Base-by-base conservation (phyloP, 805 yeast species). In the Blastobotrys chiropterorum region DNA sequence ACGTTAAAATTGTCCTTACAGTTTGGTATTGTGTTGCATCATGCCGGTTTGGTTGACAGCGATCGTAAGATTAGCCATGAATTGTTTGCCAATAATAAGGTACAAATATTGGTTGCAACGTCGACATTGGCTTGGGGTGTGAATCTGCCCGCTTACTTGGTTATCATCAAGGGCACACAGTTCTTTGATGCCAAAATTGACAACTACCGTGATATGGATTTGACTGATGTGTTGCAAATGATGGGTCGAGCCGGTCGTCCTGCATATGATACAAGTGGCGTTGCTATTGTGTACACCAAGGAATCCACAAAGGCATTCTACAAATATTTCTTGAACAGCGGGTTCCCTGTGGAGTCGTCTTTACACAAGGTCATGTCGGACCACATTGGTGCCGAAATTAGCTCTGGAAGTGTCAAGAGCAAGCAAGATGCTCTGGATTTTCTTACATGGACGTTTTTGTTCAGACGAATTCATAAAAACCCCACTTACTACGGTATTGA, bases 51-150 rank as follows among this genome's bases (percentile, higher is more conserved):
- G 49, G 86, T 83, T 8, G 89, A 85, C 56, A 72, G 80, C 16
- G 94, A 85, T 63, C 74, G 94, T 53, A 79, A 79, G 56, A 75
- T 85, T 14, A 78, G 86, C 3, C 92, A 85, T 61, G 80, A 81
- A 59, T 67, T 85, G 39, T 85, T 85, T 67, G 88, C 84, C 52
- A 68, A 73, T n/a, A 82, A 79, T 44, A 84, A 83, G 63, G 77
- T 85, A 47, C 94, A 86, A 67, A 78, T 85, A 44, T 73, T 85
- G 55, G 74, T 86, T 39, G 90, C 92, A 1, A 85, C 94, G 0
- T 82, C 89, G n/a, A 86, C 92, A 1, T 74, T 86, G 56, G 92
- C 94, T 0, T 86, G 92, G 92, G 92, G 92, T 67, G 92, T 86
- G 46, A 86, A 85, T 60, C 72, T 86, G 56, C 92, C 92, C 1